These are phyloP conservation scores for Hypoxylon sp. DNA, from an alignment of 2,329 filamentous ascomycete species.

Conservation along the genomic window DNA sequence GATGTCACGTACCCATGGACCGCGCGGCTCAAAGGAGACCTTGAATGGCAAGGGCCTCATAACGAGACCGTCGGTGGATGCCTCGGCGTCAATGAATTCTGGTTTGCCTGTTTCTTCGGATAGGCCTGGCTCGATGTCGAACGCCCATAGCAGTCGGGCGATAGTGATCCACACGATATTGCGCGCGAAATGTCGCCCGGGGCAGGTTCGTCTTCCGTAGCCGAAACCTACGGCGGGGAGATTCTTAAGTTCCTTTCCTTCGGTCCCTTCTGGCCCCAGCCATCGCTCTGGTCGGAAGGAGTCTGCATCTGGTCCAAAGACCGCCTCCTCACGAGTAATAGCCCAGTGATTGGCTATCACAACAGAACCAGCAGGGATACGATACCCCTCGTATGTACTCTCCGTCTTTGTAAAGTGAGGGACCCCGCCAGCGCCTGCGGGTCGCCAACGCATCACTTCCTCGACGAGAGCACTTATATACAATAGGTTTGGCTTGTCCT, in stretches of 20 bases:
- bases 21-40: slow-evolving; percentile 48
- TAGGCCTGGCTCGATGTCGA: slow-evolving; percentile 20
- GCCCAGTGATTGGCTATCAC: slow-evolving; percentile 60
- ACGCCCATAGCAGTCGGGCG: slow-evolving; percentile 61
- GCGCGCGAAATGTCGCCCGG: slow-evolving; percentile 62
- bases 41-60: slow-evolving; percentile 49
- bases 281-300: slow-evolving; percentile 54
- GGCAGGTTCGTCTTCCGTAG: slow-evolving; percentile 61
- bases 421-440: slow-evolving; percentile 54
- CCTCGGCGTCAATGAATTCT: neutral
- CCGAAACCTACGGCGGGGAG: slow-evolving; percentile 59
- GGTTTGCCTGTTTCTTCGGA: neutral
- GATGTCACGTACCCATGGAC: slow-evolving; percentile 49
- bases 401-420: slow-evolving; percentile 57
- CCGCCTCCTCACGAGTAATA: slow-evolving; percentile 54
- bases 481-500: slow-evolving; percentile 56
- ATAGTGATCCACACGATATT: slow-evolving; percentile 59
- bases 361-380: slow-evolving; percentile 59
- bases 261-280: slow-evolving; percentile 39
- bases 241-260: slow-evolving; percentile 42
- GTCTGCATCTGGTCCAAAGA: slow-evolving; percentile 57
- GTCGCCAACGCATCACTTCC: slow-evolving; percentile 62
- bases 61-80: slow-evolving; percentile 47
- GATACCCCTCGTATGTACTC: slow-evolving; percentile 55
- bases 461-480: slow-evolving; percentile 60